Percentiles rank a stretch among this genome's conserved stretches.
Conservation (phyloP, 129 eudicot genomes). For the Flaveria ramosissima region DNA sequence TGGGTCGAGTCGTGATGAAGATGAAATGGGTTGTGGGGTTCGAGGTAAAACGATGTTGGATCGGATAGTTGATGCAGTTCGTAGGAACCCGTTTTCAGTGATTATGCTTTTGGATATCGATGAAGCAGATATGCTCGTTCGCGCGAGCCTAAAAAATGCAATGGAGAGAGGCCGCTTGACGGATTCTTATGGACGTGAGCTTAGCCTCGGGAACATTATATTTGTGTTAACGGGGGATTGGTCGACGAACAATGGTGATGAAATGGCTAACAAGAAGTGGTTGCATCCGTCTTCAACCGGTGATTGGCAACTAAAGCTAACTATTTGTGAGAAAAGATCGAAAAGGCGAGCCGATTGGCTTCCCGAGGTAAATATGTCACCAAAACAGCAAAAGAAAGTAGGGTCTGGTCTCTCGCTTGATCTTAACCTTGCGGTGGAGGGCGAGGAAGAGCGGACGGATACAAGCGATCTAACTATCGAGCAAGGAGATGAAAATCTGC, state of each 20-base stretch:
- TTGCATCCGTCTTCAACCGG: conserved; percentile 40
- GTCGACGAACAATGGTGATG: conserved; percentile 44
- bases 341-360: conserved; percentile 62
- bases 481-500: conserved; percentile 59
- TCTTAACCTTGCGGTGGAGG: conserved; percentile 60
- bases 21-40: conserved; percentile 50
- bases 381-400: conserved; percentile 51
- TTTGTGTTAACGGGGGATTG: conserved; percentile 82
- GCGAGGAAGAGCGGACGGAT: conserved; percentile 64
- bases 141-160: conserved; percentile 69
- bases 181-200: conserved; percentile 89
- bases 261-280: conserved; percentile 51
- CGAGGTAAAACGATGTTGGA: conserved; percentile 85
- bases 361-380: conserved; percentile 31
- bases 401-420: conserved; percentile 60
- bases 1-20: conserved; percentile 64
- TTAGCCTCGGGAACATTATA: conserved; percentile 73
- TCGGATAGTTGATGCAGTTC: conserved; percentile 74
- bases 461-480: conserved; percentile 83
- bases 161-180: conserved; percentile 81
- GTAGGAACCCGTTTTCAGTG: conserved; percentile 78
- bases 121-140: conserved; percentile 76
- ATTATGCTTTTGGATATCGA: conserved; percentile 82
- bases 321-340: conserved; percentile 48
- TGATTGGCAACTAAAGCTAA: conserved; percentile 57